Percentiles rank a stretch among this genome's conserved stretches.
Evolutionary conservation across 2,329 filamentous ascomycete genomes (phyloP).

Genomic region (Emergomyces africanus): DNA sequence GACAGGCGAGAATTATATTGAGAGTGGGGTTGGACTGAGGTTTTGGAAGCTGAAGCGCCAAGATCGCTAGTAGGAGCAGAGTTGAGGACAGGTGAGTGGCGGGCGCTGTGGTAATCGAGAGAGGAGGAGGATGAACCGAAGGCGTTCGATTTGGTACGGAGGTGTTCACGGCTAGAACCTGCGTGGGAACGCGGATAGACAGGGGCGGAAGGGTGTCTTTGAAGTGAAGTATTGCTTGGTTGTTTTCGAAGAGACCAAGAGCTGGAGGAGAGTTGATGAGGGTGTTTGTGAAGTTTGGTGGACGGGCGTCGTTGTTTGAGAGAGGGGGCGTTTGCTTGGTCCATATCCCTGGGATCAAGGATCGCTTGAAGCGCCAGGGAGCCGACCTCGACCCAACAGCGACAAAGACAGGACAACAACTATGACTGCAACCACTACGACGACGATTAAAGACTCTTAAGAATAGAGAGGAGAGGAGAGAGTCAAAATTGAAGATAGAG

Average conservation of each 20-base stretch:
- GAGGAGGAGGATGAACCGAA: constrained; percentile 38
- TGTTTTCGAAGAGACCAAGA: constrained; percentile 30
- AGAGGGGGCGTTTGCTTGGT: constrained; percentile 7
- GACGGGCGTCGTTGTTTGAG: constrained; percentile 15
- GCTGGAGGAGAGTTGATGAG: constrained; percentile 27
- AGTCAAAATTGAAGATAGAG: not conserved
- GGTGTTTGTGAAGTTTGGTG: constrained; percentile 34
- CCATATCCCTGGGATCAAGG: constrained; percentile 7
- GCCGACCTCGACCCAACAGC: not conserved
- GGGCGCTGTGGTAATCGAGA: constrained; percentile 31
- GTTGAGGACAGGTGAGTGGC: constrained; percentile 27
- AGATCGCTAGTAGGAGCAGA: constrained; percentile 16
- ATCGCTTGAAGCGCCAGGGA: not conserved
- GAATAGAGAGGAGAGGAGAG: not conserved
- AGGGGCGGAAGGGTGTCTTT: constrained; percentile 35
- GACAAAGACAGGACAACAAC: no score
- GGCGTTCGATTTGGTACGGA: constrained; percentile 33
- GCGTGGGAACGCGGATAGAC: constrained; percentile 32
- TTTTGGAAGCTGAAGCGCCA: constrained; percentile 16
- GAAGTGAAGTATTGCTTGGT: constrained; percentile 31
- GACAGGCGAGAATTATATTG: constrained; percentile 23
- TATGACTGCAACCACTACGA: not conserved
- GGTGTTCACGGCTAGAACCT: constrained; percentile 28
- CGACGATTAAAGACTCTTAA: not conserved
- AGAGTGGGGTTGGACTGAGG: constrained; percentile 20